Base-by-base conservation (phyloP, 1,284 basidiomycete genomes). In the Gomphus bonarii region DNA sequence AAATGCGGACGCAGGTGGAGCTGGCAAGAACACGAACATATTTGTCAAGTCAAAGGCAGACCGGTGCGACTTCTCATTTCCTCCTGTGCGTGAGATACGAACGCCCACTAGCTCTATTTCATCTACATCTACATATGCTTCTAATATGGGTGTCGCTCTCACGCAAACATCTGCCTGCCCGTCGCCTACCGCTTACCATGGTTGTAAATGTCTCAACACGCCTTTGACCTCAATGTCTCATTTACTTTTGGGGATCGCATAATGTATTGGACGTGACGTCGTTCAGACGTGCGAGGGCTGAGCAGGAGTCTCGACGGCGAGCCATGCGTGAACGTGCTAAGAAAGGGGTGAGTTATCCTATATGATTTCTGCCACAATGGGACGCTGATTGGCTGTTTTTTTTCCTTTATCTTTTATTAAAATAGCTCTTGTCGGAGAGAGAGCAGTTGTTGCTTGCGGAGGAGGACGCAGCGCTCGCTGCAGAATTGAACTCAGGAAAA, bases 251-350 rank as follows among this genome's bases (percentile, higher is more conserved):
- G 78, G 76, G 47, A 69, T 71, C 62, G 82, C 80, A 59, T 86
- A 70, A 85, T 42, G 18, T n/a, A n/a, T n/a, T 18, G 36, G 36
- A 38, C 14, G 36, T 38, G 36, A 38, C 14, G 40, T 7, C n/a
- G 18, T 7, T 63, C 49, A 89, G 86, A 63, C 84, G 85, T 22
- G 84, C 85, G 36, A 81, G 73, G 70, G 81, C 80, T 10, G 86
- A 89, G 68, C 74, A 77, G 65, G 81, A 81, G 64, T 86, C 84
- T 63, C 73, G 74, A 63, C 66, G 77, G 59, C 80, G 77, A 65
- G 85, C 81, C 1, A 80, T 89, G 78, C 71, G 77, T 64, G 81
- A 77, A 58, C 78, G 86, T 30, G 84, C 80, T 4, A 77, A 76
- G 74, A 88, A 84, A 68, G 86, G 87, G 46, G 75, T 84, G 64